Percentiles rank a stretch among this genome's conserved stretches.
These are phyloP conservation scores for Chimonanthus praecox DNA, from an alignment of 164 flowering plant genomes.

Conservation along the genomic window DNA sequence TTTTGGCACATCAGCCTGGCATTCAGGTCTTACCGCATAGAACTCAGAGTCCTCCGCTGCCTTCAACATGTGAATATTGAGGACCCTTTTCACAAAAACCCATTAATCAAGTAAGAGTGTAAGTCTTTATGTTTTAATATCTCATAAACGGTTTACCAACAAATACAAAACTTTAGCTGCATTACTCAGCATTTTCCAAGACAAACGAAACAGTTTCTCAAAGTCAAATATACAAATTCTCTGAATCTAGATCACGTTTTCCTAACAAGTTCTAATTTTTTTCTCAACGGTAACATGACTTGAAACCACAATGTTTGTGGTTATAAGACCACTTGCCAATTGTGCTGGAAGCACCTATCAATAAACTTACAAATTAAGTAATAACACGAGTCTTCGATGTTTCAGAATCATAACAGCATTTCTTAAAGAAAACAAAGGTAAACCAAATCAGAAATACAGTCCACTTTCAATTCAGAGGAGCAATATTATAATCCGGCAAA, in stretches of 20 bases:
- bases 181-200: neutral
- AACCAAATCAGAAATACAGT: no score
- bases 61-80: conserved; percentile 13
- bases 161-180: neutral
- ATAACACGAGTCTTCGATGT: no score
- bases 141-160: neutral
- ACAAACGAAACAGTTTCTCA: no score
- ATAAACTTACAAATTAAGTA: no score
- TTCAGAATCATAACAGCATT: no score
- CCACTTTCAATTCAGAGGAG: no score
- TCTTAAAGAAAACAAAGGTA: no score
- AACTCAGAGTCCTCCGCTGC: conserved; percentile 33
- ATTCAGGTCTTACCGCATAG: conserved; percentile 57
- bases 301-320: no score
- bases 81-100: neutral
- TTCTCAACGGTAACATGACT: no score
- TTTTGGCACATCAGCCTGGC: conserved; percentile 49
- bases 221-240: neutral
- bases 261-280: neutral
- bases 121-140: neutral
- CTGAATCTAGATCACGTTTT: neutral
- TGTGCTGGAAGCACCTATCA: no score
- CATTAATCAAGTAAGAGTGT: neutral
- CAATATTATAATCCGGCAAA: no score
- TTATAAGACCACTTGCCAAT: no score